Evolutionary conservation across 768 basidiomycete genomes (phyloP), one percentile per base, ranked within the genome.

Genomic region (Melanogaster broomeanus): DNA sequence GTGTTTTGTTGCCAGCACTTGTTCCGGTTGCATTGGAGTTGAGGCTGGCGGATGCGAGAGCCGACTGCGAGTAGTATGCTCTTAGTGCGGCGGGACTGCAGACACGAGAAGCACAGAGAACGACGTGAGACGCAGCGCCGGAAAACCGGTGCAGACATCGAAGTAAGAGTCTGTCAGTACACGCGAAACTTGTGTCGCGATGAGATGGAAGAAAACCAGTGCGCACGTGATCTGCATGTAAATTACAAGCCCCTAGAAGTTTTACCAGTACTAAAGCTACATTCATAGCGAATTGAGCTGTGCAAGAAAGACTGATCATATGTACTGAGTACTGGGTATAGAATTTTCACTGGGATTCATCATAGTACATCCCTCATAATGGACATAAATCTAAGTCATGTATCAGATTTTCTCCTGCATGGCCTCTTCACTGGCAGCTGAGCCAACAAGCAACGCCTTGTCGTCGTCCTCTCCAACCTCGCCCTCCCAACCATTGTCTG

Each of bases 401-500:
- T 38, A 35, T 49, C 37, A 53, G 12, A 44, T 38, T 39, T 55
- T 54, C 33, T 58, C 59, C 30, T 56, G 46, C 34, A 43, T 37
- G 42, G 10, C 45, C 24, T 51, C 61, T 42, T 67, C 61, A 35
- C 40, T 45, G 38, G 37, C 49, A 10, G 48, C 42, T 24, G 51
- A 47, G 4, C 57, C 55, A 44, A 55, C 31, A 27, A 73, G 57
- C 34, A 68, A n/a, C 22, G 56, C 61, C 22, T 59, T 61, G 25
- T 74, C 75, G 25, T 75, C 75, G 38, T 77, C 79, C 50, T 84
- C 83, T 9, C 87, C 86, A 24, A 87, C 74, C 43, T 76, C 70
- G 13, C 86, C 85, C 49, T 77, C 66, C 85, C 86, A 88, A 13
- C 85, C 86, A 60, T 87, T 81, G 3, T 76, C 80, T 4, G 72